Base-by-base conservation (phyloP, 805 yeast species). In the Suhomyces pyralidae region DNA sequence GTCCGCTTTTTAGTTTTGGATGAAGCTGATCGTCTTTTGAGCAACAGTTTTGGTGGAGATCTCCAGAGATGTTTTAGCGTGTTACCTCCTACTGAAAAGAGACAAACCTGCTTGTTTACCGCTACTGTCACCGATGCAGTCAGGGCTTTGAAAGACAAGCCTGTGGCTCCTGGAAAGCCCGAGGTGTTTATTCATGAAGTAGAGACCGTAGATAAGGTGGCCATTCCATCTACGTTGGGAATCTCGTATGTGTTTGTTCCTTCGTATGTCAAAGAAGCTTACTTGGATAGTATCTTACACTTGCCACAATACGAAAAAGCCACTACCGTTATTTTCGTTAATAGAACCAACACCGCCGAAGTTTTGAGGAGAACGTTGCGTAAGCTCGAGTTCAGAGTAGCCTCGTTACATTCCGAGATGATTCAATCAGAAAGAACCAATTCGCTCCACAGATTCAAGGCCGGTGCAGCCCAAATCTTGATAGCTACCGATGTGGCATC, bases 401-500 rank as follows among this genome's bases (percentile, higher is more conserved):
- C 98, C 0, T 88, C 97, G 3, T 74, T 94, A 48, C 98, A 94
- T 67, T 92, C 98, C 2, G 92, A 91, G 65, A 85, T 94, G 94
- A 92, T 93, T 0, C 99, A 94, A 71, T 71, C 79, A 26, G 98
- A 94, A 66, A 82, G 99, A 69, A 84, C 93, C 22, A 90, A 89
- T 66, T 89, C 97, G 0, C 74, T 94, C 51, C 98, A 92, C 58
- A 78, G 98, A 62, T 94, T 94, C 72, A 82, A 93, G 63, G 97
- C 98, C 0, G 88, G 89, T 51, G 97, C 97, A 3, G 98, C 98
- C 0, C 80, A 96, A 46, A 90, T 94, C 1, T 73, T 94, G 51
- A 85, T 94, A 15, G 97, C 98, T 7, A 94, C 99, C 0, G 99
- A 94, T 68, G 97, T 94, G 20, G 99, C 97, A 2, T 86, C 97